A percentile compares a stretch with the other conserved stretches of the same genome.
Evolutionary conservation across 1,139 yeast species (phyloP).

Genomic region (Geotrichum phurueaensis): DNA sequence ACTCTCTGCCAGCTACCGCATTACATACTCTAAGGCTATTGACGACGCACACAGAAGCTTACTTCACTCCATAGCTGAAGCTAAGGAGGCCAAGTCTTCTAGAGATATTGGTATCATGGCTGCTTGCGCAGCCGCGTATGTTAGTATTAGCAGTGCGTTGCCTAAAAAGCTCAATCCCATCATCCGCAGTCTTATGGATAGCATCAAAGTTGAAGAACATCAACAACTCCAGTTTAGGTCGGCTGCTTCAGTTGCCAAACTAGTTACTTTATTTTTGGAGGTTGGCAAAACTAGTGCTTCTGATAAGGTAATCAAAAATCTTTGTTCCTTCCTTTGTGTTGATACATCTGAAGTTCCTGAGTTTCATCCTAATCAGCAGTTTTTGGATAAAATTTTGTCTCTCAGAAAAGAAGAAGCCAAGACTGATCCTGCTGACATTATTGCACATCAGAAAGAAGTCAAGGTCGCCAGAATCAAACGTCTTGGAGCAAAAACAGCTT

Average conservation of each 20-base stretch:
- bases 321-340: slow-evolving; percentile 90
- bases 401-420: slow-evolving; percentile 73
- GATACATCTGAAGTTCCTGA: slow-evolving; percentile 97
- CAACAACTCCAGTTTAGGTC: slow-evolving; percentile 62
- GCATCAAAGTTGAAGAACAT: slow-evolving; percentile 72
- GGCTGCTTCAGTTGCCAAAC: slow-evolving; percentile 59
- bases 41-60: slow-evolving; percentile 76
- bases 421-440: slow-evolving; percentile 61
- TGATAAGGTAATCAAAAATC: slow-evolving; percentile 80
- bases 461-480: slow-evolving; percentile 75
- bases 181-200: slow-evolving; percentile 88
- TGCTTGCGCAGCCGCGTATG: slow-evolving; percentile 61
- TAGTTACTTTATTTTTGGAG: slow-evolving; percentile 53
- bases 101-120: slow-evolving; percentile 65
- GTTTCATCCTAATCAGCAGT: slow-evolving; percentile 59
- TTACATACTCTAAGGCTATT: slow-evolving; percentile 64
- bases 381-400: slow-evolving; percentile 59
- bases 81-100: slow-evolving; percentile 48
- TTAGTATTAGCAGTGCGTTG: slow-evolving; percentile 45
- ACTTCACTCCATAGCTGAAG: slow-evolving; percentile 60
- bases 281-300: slow-evolving; percentile 65
- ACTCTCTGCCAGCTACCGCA: slow-evolving; percentile 66
- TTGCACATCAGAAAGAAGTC: slow-evolving; percentile 57
- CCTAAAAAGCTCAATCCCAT: slow-evolving; percentile 87
- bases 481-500: slow-evolving; percentile 71